Percentiles rank a stretch among this genome's conserved stretches.
Evolutionary conservation across 306 rosid species (phyloP).

Genomic region (Macrotyloma uniflorum): DNA sequence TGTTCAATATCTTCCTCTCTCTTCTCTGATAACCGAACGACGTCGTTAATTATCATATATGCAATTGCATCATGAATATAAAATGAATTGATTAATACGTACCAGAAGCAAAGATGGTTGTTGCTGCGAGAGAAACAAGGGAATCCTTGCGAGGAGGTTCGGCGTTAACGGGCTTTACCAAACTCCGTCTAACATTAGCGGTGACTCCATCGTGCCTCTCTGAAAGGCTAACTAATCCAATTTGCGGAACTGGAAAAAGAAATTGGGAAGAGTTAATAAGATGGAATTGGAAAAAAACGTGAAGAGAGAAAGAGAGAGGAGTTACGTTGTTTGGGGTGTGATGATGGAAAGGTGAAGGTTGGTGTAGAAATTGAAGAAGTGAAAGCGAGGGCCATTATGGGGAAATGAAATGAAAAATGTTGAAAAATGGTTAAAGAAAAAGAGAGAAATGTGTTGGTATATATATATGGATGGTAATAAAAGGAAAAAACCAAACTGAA

Average conservation of each 20-base stretch:
- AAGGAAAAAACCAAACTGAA: background rate
- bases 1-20: conserved; percentile 52
- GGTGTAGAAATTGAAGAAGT: conserved; percentile 56
- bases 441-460: background rate
- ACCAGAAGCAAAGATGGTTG: conserved; percentile 60
- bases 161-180: conserved; percentile 52
- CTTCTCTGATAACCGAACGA: conserved; percentile 52
- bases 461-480: background rate
- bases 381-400: conserved; percentile 60
- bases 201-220: conserved; percentile 35
- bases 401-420: background rate
- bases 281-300: background rate
- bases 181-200: conserved; percentile 41
- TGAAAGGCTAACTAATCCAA: conserved; percentile 47
- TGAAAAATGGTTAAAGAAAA: background rate
- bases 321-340: conserved; percentile 62
- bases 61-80: background rate
- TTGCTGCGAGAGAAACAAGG: conserved; percentile 54
- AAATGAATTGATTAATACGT: background rate
- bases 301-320: background rate
- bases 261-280: background rate
- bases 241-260: conserved; percentile 52
- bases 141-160: conserved; percentile 55
- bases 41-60: background rate
- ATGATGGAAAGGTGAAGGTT: conserved; percentile 39